Evolutionary conservation across 495 filamentous ascomycete genomes (phyloP), one percentile per base, ranked within the genome.

Genomic region (Penicillium flavigenum): DNA sequence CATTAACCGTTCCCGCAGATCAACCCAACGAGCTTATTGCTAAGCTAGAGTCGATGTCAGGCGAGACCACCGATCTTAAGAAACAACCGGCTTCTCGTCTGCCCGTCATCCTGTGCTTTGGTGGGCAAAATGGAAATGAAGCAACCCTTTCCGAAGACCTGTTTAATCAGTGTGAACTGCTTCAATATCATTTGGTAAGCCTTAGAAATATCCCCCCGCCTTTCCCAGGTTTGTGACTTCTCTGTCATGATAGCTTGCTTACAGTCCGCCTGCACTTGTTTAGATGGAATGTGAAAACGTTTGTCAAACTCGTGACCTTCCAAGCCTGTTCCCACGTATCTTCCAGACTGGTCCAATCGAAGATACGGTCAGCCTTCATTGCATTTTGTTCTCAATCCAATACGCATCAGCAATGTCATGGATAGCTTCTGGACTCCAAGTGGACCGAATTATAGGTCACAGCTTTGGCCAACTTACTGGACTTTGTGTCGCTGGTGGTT

Each of bases 401-500:
- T 82, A 81, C 54, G 59, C 82, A 1, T 69, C 63, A 44, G 81
- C 83, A 1, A 71, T 58, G 51, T 47, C 62, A 7, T 86, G 83
- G 82, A 68, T 84, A 0, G 79, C 79, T 22, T 72, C 61, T 14
- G 80, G 82, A 0, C 54, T 84, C 4, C 22, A 66, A 16, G 62
- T 74, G 0, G 62, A 54, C 3, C 51, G 62, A 0, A 34, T 83
- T 0, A 47, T 86, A 19, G 83, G 82, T 0, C 83, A 85, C 55
- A 80, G 76, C 49, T 79, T 86, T 56, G 83, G 83, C 1, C 66
- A 85, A 58, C 63, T 85, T 0, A 78, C 78, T 6, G 81, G 79
- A 0, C 49, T 85, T 0, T 72, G 63, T 20, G 62, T 85, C 5
- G 62, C 75, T 14, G 73, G 70, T 0, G 53, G 46, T 0, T 29